phyloP scores from a whole-genome alignment of 352 stramenopile species.

The Saprolegnia parasitica region DNA sequence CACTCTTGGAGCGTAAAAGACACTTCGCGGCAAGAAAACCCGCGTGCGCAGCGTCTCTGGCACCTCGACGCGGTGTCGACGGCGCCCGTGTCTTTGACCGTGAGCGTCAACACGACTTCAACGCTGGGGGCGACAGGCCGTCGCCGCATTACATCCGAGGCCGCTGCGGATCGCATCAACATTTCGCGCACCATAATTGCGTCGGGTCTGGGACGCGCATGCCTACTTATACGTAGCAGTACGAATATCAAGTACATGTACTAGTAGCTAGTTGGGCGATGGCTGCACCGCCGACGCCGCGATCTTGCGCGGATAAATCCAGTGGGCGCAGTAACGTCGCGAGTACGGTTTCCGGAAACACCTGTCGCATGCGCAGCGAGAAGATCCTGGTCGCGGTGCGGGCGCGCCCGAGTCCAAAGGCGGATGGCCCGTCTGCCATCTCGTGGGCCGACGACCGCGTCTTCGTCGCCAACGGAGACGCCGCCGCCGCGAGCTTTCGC shows the following conservation, averaged over 20 bases:
- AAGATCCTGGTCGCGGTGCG: conserved; percentile 65
- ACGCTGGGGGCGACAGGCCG: background rate
- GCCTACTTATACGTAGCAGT: too few relatives aligned
- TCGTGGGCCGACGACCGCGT: background rate
- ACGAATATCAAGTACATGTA: too few relatives aligned
- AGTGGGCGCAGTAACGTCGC: background rate
- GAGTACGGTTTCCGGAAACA: background rate
- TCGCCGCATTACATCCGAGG: background rate
- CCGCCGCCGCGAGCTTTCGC: conserved; percentile 48
- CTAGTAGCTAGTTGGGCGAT: too few relatives aligned
- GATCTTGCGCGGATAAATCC: background rate
- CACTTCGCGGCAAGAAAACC: conserved; percentile 1
- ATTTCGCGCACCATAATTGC: too few relatives aligned
- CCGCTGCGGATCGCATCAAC: background rate
- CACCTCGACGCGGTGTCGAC: background rate
- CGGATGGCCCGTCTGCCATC: conserved; percentile 16
- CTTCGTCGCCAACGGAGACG: background rate
- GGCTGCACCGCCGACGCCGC: background rate
- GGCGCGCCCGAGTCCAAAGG: conserved; percentile 49
- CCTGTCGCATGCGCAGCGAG: conserved; percentile 30
- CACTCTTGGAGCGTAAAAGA: background rate
- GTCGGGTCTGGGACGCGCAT: too few relatives aligned
- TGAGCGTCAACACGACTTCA: conserved; percentile 14
- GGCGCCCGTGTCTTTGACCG: background rate
- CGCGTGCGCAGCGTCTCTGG: conserved; percentile 8